These are phyloP conservation scores for Daucus carota DNA, from an alignment of 129 eudicot species.

Conservation along the genomic window DNA sequence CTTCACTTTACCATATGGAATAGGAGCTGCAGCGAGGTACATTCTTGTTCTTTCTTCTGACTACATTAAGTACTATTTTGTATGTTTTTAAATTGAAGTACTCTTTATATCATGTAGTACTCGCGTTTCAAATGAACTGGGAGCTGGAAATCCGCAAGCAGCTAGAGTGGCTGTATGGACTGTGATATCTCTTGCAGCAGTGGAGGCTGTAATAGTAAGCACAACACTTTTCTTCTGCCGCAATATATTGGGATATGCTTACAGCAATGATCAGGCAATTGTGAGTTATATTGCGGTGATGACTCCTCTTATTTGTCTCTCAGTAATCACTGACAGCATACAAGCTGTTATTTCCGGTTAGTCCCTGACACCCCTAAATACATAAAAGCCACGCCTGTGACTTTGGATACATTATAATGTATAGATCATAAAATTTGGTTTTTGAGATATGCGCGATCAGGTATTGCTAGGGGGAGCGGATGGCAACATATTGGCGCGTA, in stretches of 20 bases:
- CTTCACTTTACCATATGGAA: conserved; percentile 46
- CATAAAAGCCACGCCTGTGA: too few species aligned
- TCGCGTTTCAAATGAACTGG: conserved; percentile 62
- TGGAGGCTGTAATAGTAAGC: conserved; percentile 43
- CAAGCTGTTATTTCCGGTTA: conserved; percentile 69
- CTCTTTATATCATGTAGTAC: conserved; percentile 30
- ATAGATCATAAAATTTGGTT: too few species aligned
- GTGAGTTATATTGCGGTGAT: conserved; percentile 44
- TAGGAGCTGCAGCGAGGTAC: conserved; percentile 59
- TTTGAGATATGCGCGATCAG: conserved; percentile 31
- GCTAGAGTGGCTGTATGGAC: conserved; percentile 41
- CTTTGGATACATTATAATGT: too few species aligned
- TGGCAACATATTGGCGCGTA: conserved; percentile 83
- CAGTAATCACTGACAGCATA: conserved; percentile 50
- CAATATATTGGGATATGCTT: conserved; percentile 42
- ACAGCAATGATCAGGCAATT: conserved; percentile 37
- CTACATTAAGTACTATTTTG: neutral
- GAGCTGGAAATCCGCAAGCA: conserved; percentile 60
- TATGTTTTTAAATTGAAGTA: neutral
- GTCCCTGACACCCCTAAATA: neutral
- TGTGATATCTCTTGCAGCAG: conserved; percentile 26
- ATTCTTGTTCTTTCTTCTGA: neutral
- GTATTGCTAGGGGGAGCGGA: conserved; percentile 73
- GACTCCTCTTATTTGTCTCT: conserved; percentile 49
- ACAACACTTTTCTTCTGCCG: conserved; percentile 25